phyloP scores from a whole-genome alignment of 2,329 filamentous ascomycete genomes.

The Fusarium burgessii region DNA sequence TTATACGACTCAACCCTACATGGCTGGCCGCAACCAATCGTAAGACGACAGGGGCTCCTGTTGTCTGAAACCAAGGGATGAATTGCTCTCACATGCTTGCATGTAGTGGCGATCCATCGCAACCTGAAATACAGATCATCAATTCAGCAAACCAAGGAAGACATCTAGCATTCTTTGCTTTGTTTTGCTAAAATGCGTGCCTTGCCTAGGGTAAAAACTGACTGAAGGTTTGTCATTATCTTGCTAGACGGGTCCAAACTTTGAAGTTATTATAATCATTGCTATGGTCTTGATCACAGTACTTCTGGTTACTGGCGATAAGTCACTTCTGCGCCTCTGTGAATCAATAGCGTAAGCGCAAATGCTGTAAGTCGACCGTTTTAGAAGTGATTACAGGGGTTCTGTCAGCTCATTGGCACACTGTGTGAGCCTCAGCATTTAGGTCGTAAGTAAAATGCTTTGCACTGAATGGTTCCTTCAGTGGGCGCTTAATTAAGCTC shows the following conservation, averaged over 20 bases:
- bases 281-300: neutral
- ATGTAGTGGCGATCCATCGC: constrained; percentile 29
- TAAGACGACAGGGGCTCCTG: constrained; percentile 3
- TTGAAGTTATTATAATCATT: neutral
- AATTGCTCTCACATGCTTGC: constrained; percentile 26
- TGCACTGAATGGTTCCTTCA: neutral
- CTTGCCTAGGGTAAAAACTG: too few species aligned
- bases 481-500: neutral
- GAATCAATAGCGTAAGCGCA: constrained; percentile 1
- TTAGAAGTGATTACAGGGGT: constrained; percentile 34
- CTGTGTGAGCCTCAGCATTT: constrained; percentile 6
- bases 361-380: constrained; percentile 36
- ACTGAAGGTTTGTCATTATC: neutral
- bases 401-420: constrained; percentile 15
- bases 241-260: neutral
- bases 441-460: neutral
- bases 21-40: constrained; percentile 28
- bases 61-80: constrained; percentile 30
- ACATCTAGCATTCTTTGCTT: constrained; percentile 17
- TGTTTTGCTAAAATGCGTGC: neutral
- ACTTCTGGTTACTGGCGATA: neutral
- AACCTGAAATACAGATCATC: neutral
- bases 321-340: constrained; percentile 16
- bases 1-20: constrained; percentile 21
- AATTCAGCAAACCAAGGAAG: neutral